Conservation (phyloP, 2,329 filamentous ascomycete species). For the Exophiala alcalophila region DNA sequence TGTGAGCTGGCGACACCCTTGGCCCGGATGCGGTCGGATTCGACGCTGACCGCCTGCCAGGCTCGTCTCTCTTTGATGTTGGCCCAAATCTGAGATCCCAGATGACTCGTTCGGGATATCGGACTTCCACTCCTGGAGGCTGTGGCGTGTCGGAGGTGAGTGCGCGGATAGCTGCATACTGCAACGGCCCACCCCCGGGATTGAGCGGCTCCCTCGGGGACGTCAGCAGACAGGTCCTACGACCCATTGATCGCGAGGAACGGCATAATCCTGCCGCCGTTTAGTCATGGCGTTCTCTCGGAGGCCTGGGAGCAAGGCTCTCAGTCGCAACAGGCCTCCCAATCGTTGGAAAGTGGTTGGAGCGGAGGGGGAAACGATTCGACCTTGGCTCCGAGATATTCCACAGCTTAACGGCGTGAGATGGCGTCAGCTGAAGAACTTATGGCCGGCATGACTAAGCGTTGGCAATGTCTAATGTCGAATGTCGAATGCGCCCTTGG, state of each 20-base stretch:
- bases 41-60: constrained; percentile 1
- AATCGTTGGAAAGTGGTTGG: constrained; percentile 5
- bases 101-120: constrained; percentile 3
- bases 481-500: too few relatives aligned
- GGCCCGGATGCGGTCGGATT: constrained; percentile 13
- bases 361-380: constrained; percentile 1
- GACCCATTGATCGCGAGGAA: too few relatives aligned
- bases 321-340: too few relatives aligned
- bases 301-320: constrained; percentile 12
- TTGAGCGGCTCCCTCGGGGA: constrained; percentile 5
- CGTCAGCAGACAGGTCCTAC: too few relatives aligned
- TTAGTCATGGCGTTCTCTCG: constrained; percentile 12
- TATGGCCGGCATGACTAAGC: too few relatives aligned
- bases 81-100: too few relatives aligned
- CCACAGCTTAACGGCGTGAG: too few relatives aligned
- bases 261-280: constrained; percentile 4
- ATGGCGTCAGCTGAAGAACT: too few relatives aligned
- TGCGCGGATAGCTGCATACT: constrained; percentile 13
- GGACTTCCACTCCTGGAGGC: not conserved
- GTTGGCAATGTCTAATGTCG: too few relatives aligned
- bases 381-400: constrained; percentile 1
- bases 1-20: not conserved
- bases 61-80: constrained; percentile 1
- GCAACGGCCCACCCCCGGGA: too few relatives aligned
- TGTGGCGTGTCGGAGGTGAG: constrained; percentile 6